Percentiles rank a stretch among this genome's conserved stretches.
Conservation (phyloP, 306 rosid species). For the Ceratonia siliqua region DNA sequence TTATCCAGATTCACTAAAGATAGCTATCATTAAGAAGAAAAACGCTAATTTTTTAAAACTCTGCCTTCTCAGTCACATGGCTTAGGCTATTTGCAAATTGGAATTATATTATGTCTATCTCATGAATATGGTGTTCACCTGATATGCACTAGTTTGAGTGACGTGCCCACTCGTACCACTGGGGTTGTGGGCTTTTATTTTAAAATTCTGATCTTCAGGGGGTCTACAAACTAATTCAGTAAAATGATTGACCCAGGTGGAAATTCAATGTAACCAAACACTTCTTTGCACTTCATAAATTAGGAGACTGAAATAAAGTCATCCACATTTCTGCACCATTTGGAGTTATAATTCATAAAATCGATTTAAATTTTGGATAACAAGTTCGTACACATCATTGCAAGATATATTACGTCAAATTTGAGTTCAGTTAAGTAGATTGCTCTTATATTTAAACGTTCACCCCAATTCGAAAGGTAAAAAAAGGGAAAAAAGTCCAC, state of each 20-base stretch:
- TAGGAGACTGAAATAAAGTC: background rate
- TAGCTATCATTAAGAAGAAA: background rate
- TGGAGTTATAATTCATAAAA: no score
- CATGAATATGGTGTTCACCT: background rate
- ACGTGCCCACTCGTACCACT: background rate
- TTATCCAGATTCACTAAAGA: background rate
- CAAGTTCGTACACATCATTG: background rate
- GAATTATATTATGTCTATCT: background rate
- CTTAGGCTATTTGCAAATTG: conserved; percentile 1
- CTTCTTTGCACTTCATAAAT: background rate
- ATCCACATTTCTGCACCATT: background rate
- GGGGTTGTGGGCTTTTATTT: background rate
- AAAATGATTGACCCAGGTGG: background rate
- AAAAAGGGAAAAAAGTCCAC: background rate
- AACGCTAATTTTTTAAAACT: background rate
- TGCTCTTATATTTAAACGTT: background rate
- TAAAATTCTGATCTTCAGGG: background rate
- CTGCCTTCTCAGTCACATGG: conserved; percentile 5
- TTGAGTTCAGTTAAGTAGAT: background rate
- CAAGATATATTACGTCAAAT: background rate
- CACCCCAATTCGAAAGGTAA: background rate
- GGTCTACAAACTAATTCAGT: background rate
- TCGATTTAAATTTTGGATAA: background rate
- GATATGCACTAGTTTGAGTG: background rate
- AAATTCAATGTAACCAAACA: conserved; percentile 9